These are phyloP conservation scores for Candida wancherniae DNA, from an alignment of 805 yeast species.

Conservation along the genomic window DNA sequence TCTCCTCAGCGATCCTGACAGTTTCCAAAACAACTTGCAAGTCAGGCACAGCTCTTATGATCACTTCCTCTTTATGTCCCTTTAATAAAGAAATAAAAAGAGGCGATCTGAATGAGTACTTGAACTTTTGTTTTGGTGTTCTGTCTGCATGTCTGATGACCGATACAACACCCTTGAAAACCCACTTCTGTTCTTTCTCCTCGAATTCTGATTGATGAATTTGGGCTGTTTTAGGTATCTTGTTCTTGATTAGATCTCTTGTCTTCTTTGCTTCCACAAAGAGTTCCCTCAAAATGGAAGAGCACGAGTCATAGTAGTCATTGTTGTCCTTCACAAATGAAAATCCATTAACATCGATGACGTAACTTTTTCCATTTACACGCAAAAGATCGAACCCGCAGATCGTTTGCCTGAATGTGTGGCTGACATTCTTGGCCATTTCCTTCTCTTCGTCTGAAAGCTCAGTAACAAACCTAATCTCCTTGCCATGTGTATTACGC, in stretches of 20 bases:
- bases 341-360: slow-evolving; percentile 96
- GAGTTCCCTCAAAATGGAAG: slow-evolving; percentile 68
- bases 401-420: slow-evolving; percentile 81
- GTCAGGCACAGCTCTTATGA: slow-evolving; percentile 85
- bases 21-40: slow-evolving; percentile 81
- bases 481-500: slow-evolving; percentile 96
- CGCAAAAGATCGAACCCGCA: slow-evolving; percentile 95
- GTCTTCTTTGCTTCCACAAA: slow-evolving; percentile 53
- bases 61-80: slow-evolving; percentile 95
- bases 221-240: slow-evolving; percentile 31
- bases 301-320: slow-evolving; percentile 78
- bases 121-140: slow-evolving; percentile 97
- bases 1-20: slow-evolving; percentile 73
- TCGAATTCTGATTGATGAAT: slow-evolving; percentile 40
- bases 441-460: slow-evolving; percentile 66
- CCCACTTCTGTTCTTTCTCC: slow-evolving; percentile 87
- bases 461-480: slow-evolving; percentile 83
- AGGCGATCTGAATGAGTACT: slow-evolving; percentile 87
- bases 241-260: slow-evolving; percentile 36
- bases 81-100: slow-evolving; percentile 80
- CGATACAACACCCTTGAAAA: slow-evolving; percentile 84
- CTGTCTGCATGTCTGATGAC: slow-evolving; percentile 97
- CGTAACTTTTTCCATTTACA: slow-evolving; percentile 83
- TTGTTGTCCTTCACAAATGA: slow-evolving; percentile 93
- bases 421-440: slow-evolving; percentile 76